Percentiles rank a stretch among this genome's conserved stretches.
Evolutionary conservation across 495 filamentous ascomycete genomes (phyloP).

Genomic region (Annulohypoxylon bovei): DNA sequence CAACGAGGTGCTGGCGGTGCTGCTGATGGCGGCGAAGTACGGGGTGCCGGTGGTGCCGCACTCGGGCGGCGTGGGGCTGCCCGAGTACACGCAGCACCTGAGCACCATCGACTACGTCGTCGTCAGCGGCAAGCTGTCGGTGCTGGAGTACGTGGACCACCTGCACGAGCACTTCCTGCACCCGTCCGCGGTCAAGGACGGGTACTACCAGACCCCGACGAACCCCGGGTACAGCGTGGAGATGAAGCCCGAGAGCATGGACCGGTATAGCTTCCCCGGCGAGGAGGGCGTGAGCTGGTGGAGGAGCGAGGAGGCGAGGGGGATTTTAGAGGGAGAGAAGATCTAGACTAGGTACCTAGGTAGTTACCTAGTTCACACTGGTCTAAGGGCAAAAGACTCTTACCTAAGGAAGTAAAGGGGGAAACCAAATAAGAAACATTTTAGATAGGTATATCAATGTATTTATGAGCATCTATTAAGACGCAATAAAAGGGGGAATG

Average conservation of each 20-base stretch:
- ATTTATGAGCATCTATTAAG: background rate
- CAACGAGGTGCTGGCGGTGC: slow-evolving; percentile 91
- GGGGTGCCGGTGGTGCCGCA: slow-evolving; percentile 87
- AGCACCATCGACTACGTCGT: slow-evolving; percentile 95
- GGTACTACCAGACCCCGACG: slow-evolving; percentile 86
- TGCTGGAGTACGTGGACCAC: slow-evolving; percentile 93
- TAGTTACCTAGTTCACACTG: background rate
- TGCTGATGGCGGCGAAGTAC: slow-evolving; percentile 89
- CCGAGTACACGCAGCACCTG: slow-evolving; percentile 94
- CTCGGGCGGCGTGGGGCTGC: slow-evolving; percentile 87
- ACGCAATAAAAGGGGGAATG: background rate
- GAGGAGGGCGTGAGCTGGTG: slow-evolving; percentile 84
- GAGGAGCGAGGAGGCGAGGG: slow-evolving; percentile 73
- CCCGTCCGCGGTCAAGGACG: slow-evolving; percentile 80
- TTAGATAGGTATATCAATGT: no score
- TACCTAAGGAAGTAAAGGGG: no score
- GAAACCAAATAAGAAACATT: no score
- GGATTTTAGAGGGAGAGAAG: slow-evolving; percentile 69
- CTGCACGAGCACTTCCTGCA: slow-evolving; percentile 93
- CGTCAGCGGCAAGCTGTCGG: slow-evolving; percentile 79
- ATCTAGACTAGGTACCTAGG: slow-evolving; percentile 41
- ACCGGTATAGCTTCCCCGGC: slow-evolving; percentile 77
- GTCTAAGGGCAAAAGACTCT: no score
- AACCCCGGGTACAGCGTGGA: slow-evolving; percentile 89
- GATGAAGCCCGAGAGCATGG: slow-evolving; percentile 92